Percentiles rank a stretch among this genome's conserved stretches.
phyloP scores from a whole-genome alignment of 805 yeast species.

The Schwanniomyces yamadae region DNA sequence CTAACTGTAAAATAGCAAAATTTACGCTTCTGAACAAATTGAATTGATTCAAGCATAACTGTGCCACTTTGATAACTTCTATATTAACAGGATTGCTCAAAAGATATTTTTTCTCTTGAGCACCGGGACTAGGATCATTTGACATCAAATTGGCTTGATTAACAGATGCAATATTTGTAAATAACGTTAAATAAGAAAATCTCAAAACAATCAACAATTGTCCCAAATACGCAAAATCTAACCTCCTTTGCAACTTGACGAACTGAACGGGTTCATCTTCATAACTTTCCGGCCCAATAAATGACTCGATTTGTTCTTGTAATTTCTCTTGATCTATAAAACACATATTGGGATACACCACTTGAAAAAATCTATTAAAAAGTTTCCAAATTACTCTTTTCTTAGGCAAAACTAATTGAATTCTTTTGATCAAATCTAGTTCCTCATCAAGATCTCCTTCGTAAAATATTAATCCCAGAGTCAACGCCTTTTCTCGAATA shows the following conservation, averaged over 20 bases:
- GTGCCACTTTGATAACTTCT: slow-evolving; percentile 31
- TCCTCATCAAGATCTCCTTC: slow-evolving; percentile 28
- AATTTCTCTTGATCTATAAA: slow-evolving; percentile 38
- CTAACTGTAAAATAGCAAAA: slow-evolving; percentile 53
- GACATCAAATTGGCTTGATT: slow-evolving; percentile 26
- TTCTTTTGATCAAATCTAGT: slow-evolving; percentile 23
- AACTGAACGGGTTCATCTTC: slow-evolving; percentile 7
- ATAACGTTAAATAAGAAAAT: slow-evolving; percentile 18
- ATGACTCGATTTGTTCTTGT: slow-evolving; percentile 10
- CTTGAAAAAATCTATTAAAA: slow-evolving; percentile 40
- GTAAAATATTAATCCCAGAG: slow-evolving; percentile 27
- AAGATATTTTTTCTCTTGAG: slow-evolving; percentile 24
- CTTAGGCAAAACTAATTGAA: slow-evolving; percentile 37
- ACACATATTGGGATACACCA: slow-evolving; percentile 46
- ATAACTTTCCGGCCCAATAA: slow-evolving; percentile 7
- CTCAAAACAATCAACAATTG: slow-evolving; percentile 19
- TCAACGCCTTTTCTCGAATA: slow-evolving; percentile 13
- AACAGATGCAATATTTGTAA: slow-evolving; percentile 13
- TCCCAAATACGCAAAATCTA: slow-evolving; percentile 14
- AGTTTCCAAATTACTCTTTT: slow-evolving; percentile 36
- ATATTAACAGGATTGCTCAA: slow-evolving; percentile 29
- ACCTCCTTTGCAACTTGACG: slow-evolving; percentile 15
- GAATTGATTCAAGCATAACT: slow-evolving; percentile 36
- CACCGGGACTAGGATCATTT: slow-evolving; percentile 22
- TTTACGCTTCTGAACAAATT: slow-evolving; percentile 40